These are phyloP conservation scores for Nitzschia palea DNA, from an alignment of 108 stramenopile species.

Conservation along the genomic window DNA sequence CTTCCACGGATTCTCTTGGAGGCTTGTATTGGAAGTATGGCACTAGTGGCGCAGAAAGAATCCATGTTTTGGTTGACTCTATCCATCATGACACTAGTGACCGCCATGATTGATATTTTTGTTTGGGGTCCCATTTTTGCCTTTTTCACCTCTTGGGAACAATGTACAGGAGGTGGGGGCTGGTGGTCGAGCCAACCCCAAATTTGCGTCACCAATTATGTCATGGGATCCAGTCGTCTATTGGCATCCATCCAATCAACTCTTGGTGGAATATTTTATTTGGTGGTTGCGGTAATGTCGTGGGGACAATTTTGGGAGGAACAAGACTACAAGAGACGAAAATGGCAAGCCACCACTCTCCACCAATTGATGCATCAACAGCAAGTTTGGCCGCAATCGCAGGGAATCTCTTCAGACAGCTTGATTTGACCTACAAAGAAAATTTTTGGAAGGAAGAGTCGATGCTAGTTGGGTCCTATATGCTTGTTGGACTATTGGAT, in stretches of 20 bases:
- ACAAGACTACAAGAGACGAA: neutral
- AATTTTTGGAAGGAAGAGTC: too few species aligned
- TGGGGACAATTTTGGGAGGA: conserved; percentile 1
- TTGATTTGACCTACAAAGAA: too few species aligned
- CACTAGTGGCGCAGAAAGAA: neutral
- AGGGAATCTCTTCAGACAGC: too few species aligned
- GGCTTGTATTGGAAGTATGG: neutral
- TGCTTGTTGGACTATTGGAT: too few species aligned
- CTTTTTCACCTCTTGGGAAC: neutral
- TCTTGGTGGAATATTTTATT: conserved; percentile 2
- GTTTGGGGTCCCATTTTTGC: conserved; percentile 8
- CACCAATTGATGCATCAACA: neutral
- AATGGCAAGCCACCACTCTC: neutral
- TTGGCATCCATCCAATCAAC: neutral
- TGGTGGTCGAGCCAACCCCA: neutral
- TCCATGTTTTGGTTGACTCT: neutral
- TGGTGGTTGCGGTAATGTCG: neutral
- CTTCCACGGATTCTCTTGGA: conserved; percentile 5
- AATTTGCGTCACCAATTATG: neutral
- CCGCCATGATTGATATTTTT: conserved; percentile 6
- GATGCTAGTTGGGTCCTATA: too few species aligned
- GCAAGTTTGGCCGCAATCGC: too few species aligned
- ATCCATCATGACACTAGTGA: neutral
- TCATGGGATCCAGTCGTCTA: neutral
- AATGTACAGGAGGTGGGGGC: neutral